Base-by-base conservation (phyloP, 2,329 filamentous ascomycete species). In the Talaromyces sp. region DNA sequence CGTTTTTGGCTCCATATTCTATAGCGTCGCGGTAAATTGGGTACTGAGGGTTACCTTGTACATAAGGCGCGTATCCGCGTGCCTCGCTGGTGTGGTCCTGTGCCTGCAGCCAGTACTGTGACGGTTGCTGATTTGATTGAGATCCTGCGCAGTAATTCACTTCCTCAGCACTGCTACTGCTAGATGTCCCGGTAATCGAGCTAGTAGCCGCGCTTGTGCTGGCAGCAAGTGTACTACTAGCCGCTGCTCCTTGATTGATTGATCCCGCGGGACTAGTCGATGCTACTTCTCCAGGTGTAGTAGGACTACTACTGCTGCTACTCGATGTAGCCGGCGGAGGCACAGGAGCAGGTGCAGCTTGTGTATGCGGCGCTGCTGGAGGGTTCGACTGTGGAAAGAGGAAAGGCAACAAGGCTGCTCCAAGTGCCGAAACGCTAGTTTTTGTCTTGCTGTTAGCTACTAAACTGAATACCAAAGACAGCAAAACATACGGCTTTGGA, bases 31-130 rank as follows among this genome's bases (percentile, higher is more conserved):
- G 69, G 39, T 66, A 67, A 3, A 69, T 64, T 3, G 63, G 63
- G 45, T 70, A 70, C 2, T 50, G 45, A 56, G 33, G 27, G 45
- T 69, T 62, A 4, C 66, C 67, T 11, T 57, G 48, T 13, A 62
- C 19, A 43, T 66, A 68, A 11, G 68, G 68, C 10, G 68, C 68
- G 22, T 68, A 67, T 10, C 67, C 68, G 31, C 68, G 56, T 35
- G 59, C 68, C 14, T 43, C 9, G 10, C 66, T 62, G 2, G 65
- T 69, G 27, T 69, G 68, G 50, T 69, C 67, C 37, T 67, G 65
- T 27, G 63, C 27, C 24, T 69, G 66, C n/a, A 69, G 54, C 68
- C 68, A 69, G 41, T 65, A 69, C 11, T 33, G 50, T 33, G 37
- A 56, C 3, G 66, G 41, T 8, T 57, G n/a, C 24, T 63, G 60